Percentiles rank a stretch among this genome's conserved stretches.
Evolutionary conservation across 1,139 yeast genomes (phyloP).

Genomic region (Kodamaea ohmeri): DNA sequence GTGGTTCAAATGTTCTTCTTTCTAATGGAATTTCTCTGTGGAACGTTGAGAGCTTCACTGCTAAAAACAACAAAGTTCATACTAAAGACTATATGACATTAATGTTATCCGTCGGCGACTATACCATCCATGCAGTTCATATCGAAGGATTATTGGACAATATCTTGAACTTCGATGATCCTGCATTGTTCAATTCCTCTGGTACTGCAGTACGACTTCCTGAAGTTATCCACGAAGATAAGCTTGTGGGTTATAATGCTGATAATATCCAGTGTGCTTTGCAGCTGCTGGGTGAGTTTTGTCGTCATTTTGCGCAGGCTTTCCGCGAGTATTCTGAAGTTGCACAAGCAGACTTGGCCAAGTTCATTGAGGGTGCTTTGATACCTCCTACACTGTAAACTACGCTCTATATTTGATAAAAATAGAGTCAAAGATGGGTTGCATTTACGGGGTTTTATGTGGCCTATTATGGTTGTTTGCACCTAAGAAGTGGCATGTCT

Average conservation of each 20-base stretch:
- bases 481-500: no score
- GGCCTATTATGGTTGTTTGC: no score
- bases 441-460: no score
- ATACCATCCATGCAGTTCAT: constrained; percentile 32
- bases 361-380: neutral
- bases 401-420: no score
- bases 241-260: constrained; percentile 23
- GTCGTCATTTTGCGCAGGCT: constrained; percentile 11
- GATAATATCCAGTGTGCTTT: constrained; percentile 36
- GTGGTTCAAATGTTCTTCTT: constrained; percentile 22
- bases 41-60: constrained; percentile 17
- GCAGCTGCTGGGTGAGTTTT: constrained; percentile 25
- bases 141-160: constrained; percentile 30
- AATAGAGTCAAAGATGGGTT: no score
- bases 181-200: constrained; percentile 4
- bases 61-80: constrained; percentile 15
- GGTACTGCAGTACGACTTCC: constrained; percentile 3
- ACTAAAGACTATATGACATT: constrained; percentile 32
- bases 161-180: constrained; percentile 17
- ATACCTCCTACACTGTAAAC: no score
- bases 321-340: neutral
- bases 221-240: no score
- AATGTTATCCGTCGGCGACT: constrained; percentile 35
- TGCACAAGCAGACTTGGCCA: neutral
- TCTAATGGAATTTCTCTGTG: constrained; percentile 29